Evolutionary conservation across 805 yeast genomes (phyloP).

Genomic region (Nakazawaea siamensis): DNA sequence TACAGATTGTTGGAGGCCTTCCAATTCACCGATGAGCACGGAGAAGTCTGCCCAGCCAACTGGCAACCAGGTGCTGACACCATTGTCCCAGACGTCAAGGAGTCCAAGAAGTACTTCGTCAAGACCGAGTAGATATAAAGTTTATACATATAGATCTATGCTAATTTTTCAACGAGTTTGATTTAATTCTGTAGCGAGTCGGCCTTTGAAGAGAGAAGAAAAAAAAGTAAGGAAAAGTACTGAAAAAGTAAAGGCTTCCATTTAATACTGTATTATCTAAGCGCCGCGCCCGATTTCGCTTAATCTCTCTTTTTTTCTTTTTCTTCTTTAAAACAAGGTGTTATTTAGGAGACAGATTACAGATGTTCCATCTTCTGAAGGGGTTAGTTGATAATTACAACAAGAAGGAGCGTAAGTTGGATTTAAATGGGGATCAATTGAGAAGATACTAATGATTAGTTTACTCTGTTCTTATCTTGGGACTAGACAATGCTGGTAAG

Average conservation of each 20-base stretch:
- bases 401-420: conserved; percentile 38
- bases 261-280: too few relatives aligned
- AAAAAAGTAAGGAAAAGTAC: too few relatives aligned
- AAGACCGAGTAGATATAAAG: conserved; percentile 38
- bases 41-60: conserved; percentile 99
- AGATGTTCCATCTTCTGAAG: conserved; percentile 67
- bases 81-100: conserved; percentile 74
- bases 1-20: conserved; percentile 96
- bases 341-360: too few relatives aligned
- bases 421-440: conserved; percentile 2
- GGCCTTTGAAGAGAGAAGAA: too few relatives aligned
- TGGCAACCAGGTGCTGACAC: conserved; percentile 95
- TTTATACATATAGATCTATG: too few relatives aligned
- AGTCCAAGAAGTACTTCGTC: conserved; percentile 73
- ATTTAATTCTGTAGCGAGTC: too few relatives aligned
- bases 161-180: too few relatives aligned
- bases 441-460: conserved; percentile 25
- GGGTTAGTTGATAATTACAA: conserved; percentile 55
- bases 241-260: too few relatives aligned
- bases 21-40: conserved; percentile 99
- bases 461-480: conserved; percentile 73
- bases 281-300: too few relatives aligned
- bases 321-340: too few relatives aligned
- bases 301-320: too few relatives aligned
- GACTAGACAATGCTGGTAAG: conserved; percentile 94